A percentile compares a stretch with the other conserved stretches of the same genome.
phyloP scores from a whole-genome alignment of 768 basidiomycete genomes.

The Arthromyces matolae region DNA sequence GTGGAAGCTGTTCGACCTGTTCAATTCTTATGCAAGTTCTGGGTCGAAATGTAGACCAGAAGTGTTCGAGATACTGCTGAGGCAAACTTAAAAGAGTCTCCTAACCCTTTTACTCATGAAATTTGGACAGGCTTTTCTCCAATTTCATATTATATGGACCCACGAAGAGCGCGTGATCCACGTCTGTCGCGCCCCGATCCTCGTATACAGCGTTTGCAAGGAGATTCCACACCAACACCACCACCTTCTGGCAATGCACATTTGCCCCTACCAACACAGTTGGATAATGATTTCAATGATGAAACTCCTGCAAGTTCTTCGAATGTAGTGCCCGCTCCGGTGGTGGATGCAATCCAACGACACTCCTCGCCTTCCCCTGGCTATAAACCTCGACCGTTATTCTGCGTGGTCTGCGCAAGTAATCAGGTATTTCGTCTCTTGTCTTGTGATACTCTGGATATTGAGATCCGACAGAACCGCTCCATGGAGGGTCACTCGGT shows the following conservation, averaged over 20 bases:
- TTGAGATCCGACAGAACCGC: conserved; percentile 62
- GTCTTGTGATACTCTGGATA: conserved; percentile 10
- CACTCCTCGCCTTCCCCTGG: conserved; percentile 10
- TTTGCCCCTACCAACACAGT: conserved; percentile 11
- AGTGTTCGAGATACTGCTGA: conserved; percentile 97
- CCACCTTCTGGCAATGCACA: conserved; percentile 18
- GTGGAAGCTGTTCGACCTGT: conserved; percentile 84
- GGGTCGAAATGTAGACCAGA: conserved; percentile 73
- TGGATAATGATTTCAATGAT: conserved; percentile 23
- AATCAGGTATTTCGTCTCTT: conserved; percentile 69
- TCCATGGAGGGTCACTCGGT: conserved; percentile 98
- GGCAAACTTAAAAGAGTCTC: conserved; percentile 22
- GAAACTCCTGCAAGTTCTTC: conserved; percentile 8
- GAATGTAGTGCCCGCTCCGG: too few relatives aligned
- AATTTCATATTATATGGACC: conserved; percentile 53
- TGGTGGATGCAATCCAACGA: too few relatives aligned
- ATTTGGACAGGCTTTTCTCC: conserved; percentile 11
- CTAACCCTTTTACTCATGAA: conserved; percentile 1
- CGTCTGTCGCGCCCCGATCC: conserved; percentile 71
- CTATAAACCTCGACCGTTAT: conserved; percentile 74
- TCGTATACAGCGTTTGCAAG: conserved; percentile 50
- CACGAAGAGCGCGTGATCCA: conserved; percentile 76
- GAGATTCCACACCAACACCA: conserved; percentile 36
- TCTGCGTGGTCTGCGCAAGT: conserved; percentile 99
- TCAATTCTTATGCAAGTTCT: conserved; percentile 26